A percentile compares a stretch with the other conserved stretches of the same genome.
phyloP scores from a whole-genome alignment of 2,329 filamentous ascomycete genomes.

The Pochonia chlamydosporia region DNA sequence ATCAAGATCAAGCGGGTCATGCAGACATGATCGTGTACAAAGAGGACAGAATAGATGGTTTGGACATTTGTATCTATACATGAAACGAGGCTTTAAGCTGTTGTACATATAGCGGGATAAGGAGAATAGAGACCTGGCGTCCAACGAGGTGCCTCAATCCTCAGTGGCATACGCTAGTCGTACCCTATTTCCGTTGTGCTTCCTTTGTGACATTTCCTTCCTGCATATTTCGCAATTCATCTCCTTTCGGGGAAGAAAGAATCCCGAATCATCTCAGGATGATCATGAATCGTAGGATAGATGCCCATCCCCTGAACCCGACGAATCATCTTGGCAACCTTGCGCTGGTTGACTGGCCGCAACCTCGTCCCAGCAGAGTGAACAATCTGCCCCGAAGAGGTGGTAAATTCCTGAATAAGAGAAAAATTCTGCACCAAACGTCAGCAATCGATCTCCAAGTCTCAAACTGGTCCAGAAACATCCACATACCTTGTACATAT shows the following conservation, averaged over 20 bases:
- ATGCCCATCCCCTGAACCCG: slow-evolving; percentile 84
- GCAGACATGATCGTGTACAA: slow-evolving; percentile 36
- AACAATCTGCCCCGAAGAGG: slow-evolving; percentile 78
- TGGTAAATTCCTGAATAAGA: slow-evolving; percentile 84
- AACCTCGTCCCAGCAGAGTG: slow-evolving; percentile 71
- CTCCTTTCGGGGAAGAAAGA: slow-evolving; percentile 23
- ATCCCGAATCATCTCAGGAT: slow-evolving; percentile 70
- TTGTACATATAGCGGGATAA: slow-evolving; percentile 26
- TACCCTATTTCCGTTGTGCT: background rate
- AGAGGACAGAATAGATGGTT: slow-evolving; percentile 16
- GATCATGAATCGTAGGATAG: slow-evolving; percentile 84
- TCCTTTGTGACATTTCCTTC: background rate
- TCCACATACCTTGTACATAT: slow-evolving; percentile 72
- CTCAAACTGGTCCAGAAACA: background rate
- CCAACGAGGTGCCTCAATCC: background rate
- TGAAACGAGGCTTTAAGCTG: slow-evolving; percentile 22
- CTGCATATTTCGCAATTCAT: background rate
- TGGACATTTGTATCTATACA: slow-evolving; percentile 24
- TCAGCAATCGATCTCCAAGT: background rate
- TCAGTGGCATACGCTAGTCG: background rate
- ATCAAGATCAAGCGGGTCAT: slow-evolving; percentile 45
- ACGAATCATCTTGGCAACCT: slow-evolving; percentile 86
- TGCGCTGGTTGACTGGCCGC: slow-evolving; percentile 83
- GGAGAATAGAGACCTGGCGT: background rate
- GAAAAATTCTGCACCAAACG: slow-evolving; percentile 68